Percentiles rank a stretch among this genome's conserved stretches.
Conservation (phyloP, 1,139 yeast species). For the Martiniozyma asiatica region DNA sequence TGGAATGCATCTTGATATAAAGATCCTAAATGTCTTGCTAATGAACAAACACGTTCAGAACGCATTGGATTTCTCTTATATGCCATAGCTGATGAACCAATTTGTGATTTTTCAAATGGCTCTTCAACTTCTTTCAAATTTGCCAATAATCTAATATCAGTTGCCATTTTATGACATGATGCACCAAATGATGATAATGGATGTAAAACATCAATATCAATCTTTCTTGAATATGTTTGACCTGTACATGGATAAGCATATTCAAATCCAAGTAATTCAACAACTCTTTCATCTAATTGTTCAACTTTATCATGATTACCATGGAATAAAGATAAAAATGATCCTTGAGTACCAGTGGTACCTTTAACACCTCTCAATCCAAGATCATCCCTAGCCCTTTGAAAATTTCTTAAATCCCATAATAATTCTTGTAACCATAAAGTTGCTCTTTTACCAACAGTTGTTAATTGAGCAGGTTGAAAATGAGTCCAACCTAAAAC, state of each 20-base stretch:
- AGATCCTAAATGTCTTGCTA: slow-evolving; percentile 90
- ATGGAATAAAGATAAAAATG: slow-evolving; percentile 86
- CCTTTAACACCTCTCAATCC: slow-evolving; percentile 99
- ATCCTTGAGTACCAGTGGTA: slow-evolving; percentile 98
- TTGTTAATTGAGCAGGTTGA: slow-evolving; percentile 98
- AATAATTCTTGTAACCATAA: slow-evolving; percentile 94
- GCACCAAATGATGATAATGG: slow-evolving; percentile 96
- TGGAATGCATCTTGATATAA: slow-evolving; percentile 86
- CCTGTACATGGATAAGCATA: slow-evolving; percentile 96
- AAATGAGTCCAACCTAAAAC: slow-evolving; percentile 99
- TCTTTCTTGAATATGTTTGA: slow-evolving; percentile 95
- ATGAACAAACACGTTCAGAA: slow-evolving; percentile 95
- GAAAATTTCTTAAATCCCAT: slow-evolving; percentile 95
- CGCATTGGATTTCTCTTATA: slow-evolving; percentile 99
- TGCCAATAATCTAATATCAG: slow-evolving; percentile 91
- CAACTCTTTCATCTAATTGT: slow-evolving; percentile 80
- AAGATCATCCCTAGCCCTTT: slow-evolving; percentile 89
- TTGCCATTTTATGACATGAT: slow-evolving; percentile 94
- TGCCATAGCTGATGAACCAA: slow-evolving; percentile 98
- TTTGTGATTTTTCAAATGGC: slow-evolving; percentile 95
- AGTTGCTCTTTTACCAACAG: slow-evolving; percentile 97
- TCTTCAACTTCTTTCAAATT: slow-evolving; percentile 96
- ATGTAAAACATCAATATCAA: slow-evolving; percentile 85
- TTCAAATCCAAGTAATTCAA: slow-evolving; percentile 85
- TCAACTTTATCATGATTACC: slow-evolving; percentile 97